phyloP scores from a whole-genome alignment of 164 flowering plant genomes.

The Vitis cinerea region DNA sequence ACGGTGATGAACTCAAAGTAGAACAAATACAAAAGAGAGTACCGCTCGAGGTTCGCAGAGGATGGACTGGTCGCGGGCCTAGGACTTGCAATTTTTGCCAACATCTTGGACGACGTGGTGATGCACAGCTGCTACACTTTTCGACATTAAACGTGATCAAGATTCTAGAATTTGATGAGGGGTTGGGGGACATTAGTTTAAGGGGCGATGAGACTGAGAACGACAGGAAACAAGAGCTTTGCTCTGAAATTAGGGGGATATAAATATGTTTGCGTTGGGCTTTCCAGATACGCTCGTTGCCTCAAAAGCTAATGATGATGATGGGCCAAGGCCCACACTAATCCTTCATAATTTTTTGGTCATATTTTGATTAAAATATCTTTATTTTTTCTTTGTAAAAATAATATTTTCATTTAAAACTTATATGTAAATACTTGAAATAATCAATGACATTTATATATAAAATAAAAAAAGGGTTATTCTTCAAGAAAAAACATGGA shows the following conservation, averaged over 20 bases:
- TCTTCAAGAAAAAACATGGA: too few relatives aligned
- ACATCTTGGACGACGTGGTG: constrained; percentile 21
- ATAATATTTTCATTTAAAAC: too few relatives aligned
- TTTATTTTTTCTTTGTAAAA: too few relatives aligned
- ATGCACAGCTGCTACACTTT: constrained; percentile 16
- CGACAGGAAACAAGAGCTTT: not conserved
- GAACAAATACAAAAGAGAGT: not conserved
- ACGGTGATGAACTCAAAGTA: too few relatives aligned
- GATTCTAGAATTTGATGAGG: not conserved
- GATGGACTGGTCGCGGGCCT: constrained; percentile 9
- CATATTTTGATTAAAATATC: too few relatives aligned
- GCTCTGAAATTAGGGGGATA: not conserved
- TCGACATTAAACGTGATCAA: constrained; percentile 6
- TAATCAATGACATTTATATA: too few relatives aligned
- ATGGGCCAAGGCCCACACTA: too few relatives aligned
- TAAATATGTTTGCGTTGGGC: not conserved
- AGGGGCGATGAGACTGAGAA: not conserved
- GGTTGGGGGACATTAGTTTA: not conserved
- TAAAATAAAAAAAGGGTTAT: too few relatives aligned
- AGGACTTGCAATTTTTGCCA: constrained; percentile 10
- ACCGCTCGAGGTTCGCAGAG: constrained; percentile 15
- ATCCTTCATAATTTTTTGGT: too few relatives aligned
- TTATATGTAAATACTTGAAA: too few relatives aligned
- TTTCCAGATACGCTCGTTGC: too few relatives aligned
- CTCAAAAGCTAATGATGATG: too few relatives aligned